Base-by-base conservation (phyloP, 2,329 filamentous ascomycete species). In the Apiospora aurea region DNA sequence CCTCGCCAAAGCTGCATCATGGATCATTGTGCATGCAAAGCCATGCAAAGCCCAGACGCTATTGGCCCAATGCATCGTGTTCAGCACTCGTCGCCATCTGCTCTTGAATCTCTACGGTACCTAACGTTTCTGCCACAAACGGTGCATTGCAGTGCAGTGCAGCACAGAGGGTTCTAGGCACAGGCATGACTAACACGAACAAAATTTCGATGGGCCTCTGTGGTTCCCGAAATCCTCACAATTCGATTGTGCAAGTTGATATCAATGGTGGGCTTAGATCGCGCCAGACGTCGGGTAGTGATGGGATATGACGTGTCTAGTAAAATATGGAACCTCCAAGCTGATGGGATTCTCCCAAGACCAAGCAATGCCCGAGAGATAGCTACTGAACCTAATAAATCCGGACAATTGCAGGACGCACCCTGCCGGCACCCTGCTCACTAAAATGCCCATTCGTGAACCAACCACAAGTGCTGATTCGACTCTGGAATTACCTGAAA, bases 381-480 rank as follows among this genome's bases (percentile, higher is more conserved):
- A 38, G 34, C 6, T 26, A 14, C 49, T 6, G 13, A 53, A 26
- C 24, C 24, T 51, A 51, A 5, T 14, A 16, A 26, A 14, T 26
- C 24, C 24, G 13, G 34, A 8, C 34, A 38, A 38, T 16, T 53
- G 11, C 13, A 26, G 13, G 2, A 4, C 4, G 11, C 16, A 8
- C 49, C 49, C 46, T n/a, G 49, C 49, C 29, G 1, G 11, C 16
- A 8, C 49, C 49, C 46, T n/a, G 49, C 49, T 53, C 49, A 26
- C 49, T 53, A 53, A 16, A n/a, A 29, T 26, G 24, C 24, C 49
- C 49, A 18, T 10, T 11, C 38, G 44, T 44, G 38, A 46, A 26
- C 66, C 66, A 67, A 67, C 66, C 66, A 67, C 66, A 18, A 46
- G 41, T 67, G 41, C 66, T 26, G 66, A 46, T 29, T 46, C 66